phyloP scores from a whole-genome alignment of 345 rosid genomes.

The Populus tremula region DNA sequence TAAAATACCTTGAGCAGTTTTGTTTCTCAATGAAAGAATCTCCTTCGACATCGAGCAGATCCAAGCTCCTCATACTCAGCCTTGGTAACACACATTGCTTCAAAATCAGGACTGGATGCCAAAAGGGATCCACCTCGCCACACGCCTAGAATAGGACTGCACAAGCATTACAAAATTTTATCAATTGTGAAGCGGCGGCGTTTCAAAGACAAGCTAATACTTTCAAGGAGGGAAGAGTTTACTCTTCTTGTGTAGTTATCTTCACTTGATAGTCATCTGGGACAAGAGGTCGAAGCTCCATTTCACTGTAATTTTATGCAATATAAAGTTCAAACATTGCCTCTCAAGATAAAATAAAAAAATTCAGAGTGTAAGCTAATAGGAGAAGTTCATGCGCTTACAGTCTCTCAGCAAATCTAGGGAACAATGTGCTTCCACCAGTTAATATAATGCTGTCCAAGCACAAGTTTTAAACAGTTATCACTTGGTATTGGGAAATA shows the following conservation, averaged over 20 bases:
- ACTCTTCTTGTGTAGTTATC: slow-evolving; percentile 87
- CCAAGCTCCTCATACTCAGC: slow-evolving; percentile 96
- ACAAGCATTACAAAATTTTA: slow-evolving; percentile 18
- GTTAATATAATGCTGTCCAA: slow-evolving; percentile 75
- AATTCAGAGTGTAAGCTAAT: neutral
- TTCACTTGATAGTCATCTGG: slow-evolving; percentile 78
- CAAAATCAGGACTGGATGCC: slow-evolving; percentile 90
- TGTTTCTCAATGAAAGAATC: slow-evolving; percentile 65
- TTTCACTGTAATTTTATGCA: slow-evolving; percentile 49
- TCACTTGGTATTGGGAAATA: neutral
- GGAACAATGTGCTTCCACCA: slow-evolving; percentile 91
- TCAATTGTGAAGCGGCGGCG: neutral
- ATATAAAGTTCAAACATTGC: neutral
- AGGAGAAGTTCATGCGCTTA: slow-evolving; percentile 33
- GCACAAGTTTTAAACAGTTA: slow-evolving; percentile 20
- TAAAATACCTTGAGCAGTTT: neutral
- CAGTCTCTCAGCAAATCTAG: slow-evolving; percentile 77
- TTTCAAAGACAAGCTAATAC: slow-evolving; percentile 11
- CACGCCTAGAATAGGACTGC: slow-evolving; percentile 84
- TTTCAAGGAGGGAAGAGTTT: slow-evolving; percentile 27
- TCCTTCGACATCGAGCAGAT: slow-evolving; percentile 74
- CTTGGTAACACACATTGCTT: slow-evolving; percentile 86
- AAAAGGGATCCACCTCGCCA: slow-evolving; percentile 97
- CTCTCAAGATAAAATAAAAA: slow-evolving; percentile 3
- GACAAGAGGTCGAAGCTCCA: slow-evolving; percentile 91